Base-by-base conservation (phyloP, 768 basidiomycete genomes). In the Pilatotrama ljubarskyi region DNA sequence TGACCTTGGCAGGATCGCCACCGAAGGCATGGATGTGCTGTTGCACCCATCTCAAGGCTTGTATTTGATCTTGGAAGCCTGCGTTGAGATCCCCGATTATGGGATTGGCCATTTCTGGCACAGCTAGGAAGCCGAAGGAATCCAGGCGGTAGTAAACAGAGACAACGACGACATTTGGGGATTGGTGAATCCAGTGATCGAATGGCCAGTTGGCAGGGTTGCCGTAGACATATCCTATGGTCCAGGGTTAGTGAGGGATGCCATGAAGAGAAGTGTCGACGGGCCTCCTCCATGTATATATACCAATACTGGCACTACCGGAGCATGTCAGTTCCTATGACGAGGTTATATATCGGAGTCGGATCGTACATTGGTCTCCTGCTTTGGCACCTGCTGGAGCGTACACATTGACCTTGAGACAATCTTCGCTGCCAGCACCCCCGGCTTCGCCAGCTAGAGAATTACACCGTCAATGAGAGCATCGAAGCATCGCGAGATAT, bases 141-240 rank as follows among this genome's bases (percentile, higher is more conserved):
- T 79, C 78, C 22, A 88, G 78, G 17, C 83, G 82, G 69, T 88
- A 88, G 69, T 88, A 86, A 7, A 87, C 80, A 0, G 86, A 85
- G 9, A 86, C 85, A 53, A 86, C 75, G 41, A 88, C 79, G 22
- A 87, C 80, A 55, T 84, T 80, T 2, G 84, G 84, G 25, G 76
- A 81, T 65, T 86, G 85, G 43, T 86, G 73, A 53, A 88, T 73
- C 85, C 85, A 88, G 64, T 78, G 74, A 64, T 87, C 80, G 66
- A 86, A 87, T 1, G 86, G 84, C 84, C 83, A 88, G 68, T 82
- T 84, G 1, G 74, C 75, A 1, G 85, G 85, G 67, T 87, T 88
- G 5, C 86, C 84, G 63, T 68, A 83, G 20, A 80, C 68, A 59
- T 84, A 87, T 22, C 81, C 83, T 84, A 25, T 14, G 9, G 11